Evolutionary conservation across 257 asterid genomes (phyloP), one percentile per base, ranked within the genome.

Genomic region (Haberlea rhodopensis): DNA sequence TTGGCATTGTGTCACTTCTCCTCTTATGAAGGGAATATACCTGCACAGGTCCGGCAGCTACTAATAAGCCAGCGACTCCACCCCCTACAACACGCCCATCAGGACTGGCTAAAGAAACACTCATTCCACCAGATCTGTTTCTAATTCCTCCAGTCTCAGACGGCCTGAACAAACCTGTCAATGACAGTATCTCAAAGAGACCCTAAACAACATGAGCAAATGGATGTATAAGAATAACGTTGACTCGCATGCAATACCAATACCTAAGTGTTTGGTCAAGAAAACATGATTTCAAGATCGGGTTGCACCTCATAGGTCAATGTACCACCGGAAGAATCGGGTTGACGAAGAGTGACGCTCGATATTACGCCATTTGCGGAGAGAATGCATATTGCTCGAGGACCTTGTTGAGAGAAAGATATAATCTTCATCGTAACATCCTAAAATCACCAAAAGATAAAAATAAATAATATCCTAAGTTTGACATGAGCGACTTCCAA

Each of bases 301-400:
- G 20, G 20, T 43, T 15, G 67, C 57, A 89, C 95, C 96, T 89
- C 96, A 58, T 89, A 89, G 5, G 95, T 89, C 76, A 86, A 73
- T 29, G 94, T 87, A 49, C 96, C 96, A 40, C 96, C 96, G 21
- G 94, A 87, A 62, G 95, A 84, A 76, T 87, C 90, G 21, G 96
- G 94, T 62, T 89, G 95, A 60, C 96, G 89, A 64, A 89, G 85
- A 4, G 95, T 87, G 31, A 87, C 96, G 1, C 87, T 89, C 7
- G 96, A 89, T 73, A 89, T 81, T 13, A 80, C 81, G 45, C 96
- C 96, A 55, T 75, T 89, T 25, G 95, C 96, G 4, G 96, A 87
- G 60, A 89, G 87, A 70, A 89, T 79, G 69, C 96, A 89, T 53
- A 89, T 87, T 45, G 94, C 86, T 18, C 96, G 84, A 32, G 95